Evolutionary conservation across 2,329 filamentous ascomycete genomes (phyloP).

Genomic region (Pseudodiploospora longispora): DNA sequence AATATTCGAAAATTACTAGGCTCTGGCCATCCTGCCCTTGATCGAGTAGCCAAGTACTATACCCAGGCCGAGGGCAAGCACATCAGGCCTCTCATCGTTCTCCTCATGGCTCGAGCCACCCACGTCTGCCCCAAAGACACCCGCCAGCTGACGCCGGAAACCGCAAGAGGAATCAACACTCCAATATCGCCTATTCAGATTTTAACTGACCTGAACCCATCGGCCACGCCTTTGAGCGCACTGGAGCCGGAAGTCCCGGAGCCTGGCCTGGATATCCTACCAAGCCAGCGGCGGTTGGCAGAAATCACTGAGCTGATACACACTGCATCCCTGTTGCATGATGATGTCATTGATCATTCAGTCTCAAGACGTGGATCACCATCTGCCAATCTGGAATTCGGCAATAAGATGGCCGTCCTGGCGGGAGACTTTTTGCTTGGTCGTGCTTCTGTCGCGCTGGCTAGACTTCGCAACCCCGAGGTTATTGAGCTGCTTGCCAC

Average conservation of each 20-base stretch:
- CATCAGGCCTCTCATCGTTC: slow-evolving; percentile 84
- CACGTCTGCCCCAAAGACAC: slow-evolving; percentile 60
- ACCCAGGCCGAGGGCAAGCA: slow-evolving; percentile 96
- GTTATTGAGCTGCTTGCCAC: slow-evolving; percentile 91
- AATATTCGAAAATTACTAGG: slow-evolving; percentile 91
- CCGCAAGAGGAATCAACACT: slow-evolving; percentile 40
- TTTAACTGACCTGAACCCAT: slow-evolving; percentile 77
- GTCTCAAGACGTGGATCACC: slow-evolving; percentile 73
- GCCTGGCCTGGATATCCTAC: slow-evolving; percentile 61
- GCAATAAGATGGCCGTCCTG: slow-evolving; percentile 98
- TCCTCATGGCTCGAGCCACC: slow-evolving; percentile 93
- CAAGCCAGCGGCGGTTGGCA: slow-evolving; percentile 84
- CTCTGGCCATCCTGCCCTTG: slow-evolving; percentile 87
- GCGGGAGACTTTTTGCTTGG: slow-evolving; percentile 96
- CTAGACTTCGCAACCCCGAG: slow-evolving; percentile 82
- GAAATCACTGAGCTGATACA: slow-evolving; percentile 98
- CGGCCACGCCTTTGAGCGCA: slow-evolving; percentile 36
- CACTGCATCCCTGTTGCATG: slow-evolving; percentile 90
- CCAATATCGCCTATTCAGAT: slow-evolving; percentile 47
- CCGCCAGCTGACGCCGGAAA: slow-evolving; percentile 31
- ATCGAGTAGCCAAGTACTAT: slow-evolving; percentile 96
- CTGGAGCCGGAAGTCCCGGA: slow-evolving; percentile 28
- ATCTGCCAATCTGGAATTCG: slow-evolving; percentile 89
- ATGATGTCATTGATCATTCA: slow-evolving; percentile 96
- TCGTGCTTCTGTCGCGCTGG: slow-evolving; percentile 85